Conservation (phyloP, 768 basidiomycete species). For the Collybia mongolica region DNA sequence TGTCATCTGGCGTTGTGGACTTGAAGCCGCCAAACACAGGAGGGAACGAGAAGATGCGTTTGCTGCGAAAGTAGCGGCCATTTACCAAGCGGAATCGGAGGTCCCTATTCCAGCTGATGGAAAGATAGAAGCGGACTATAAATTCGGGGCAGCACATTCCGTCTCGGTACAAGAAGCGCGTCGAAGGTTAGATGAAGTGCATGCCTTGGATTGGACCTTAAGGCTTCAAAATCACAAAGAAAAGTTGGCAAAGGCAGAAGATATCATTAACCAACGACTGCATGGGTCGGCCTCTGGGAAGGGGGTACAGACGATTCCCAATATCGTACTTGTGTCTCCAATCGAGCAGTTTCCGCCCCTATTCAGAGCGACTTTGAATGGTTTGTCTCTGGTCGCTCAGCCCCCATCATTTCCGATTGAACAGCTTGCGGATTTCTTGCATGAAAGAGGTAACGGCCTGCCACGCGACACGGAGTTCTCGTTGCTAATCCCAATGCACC, state of each 20-base stretch:
- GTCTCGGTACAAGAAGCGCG: conserved; percentile 74
- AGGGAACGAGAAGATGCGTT: conserved; percentile 81
- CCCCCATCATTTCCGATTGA: conserved; percentile 58
- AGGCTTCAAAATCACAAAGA: conserved; percentile 48
- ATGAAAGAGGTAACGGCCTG: conserved; percentile 64
- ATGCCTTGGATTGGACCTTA: conserved; percentile 72
- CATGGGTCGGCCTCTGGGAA: conserved; percentile 29
- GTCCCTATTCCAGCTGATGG: conserved; percentile 17
- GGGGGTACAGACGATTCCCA: conserved; percentile 33
- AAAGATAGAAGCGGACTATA: conserved; percentile 49
- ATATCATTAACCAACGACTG: conserved; percentile 42
- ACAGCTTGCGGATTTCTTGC: conserved; percentile 60
- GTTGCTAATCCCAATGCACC: conserved; percentile 79
- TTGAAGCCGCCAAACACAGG: conserved; percentile 67
- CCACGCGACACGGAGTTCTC: conserved; percentile 73
- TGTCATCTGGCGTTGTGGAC: conserved; percentile 71
- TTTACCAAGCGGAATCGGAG: conserved; percentile 42
- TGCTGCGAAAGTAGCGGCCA: conserved; percentile 70
- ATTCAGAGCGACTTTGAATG: conserved; percentile 60
- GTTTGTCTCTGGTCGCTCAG: conserved; percentile 54
- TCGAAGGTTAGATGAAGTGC: conserved; percentile 61
- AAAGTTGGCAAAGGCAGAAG: conserved; percentile 50
- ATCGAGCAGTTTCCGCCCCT: conserved; percentile 55
- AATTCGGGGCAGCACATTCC: conserved; percentile 62
- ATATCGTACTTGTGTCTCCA: conserved; percentile 41